Evolutionary conservation across 257 asterid species (phyloP).

Genomic region (Solanum arcanum): DNA sequence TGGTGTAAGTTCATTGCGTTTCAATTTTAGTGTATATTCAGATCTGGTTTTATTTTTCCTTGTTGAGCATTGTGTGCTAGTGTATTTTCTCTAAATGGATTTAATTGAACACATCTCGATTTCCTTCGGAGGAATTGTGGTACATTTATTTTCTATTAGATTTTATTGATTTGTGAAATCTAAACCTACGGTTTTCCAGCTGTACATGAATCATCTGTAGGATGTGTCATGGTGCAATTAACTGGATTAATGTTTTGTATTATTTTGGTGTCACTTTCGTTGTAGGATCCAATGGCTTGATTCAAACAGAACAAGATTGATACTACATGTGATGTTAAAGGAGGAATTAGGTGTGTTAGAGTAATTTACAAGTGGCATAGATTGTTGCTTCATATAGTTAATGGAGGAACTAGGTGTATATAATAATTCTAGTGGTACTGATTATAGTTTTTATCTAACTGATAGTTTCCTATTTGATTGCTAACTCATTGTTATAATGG

Average conservation of each 20-base stretch:
- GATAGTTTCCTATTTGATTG: not conserved
- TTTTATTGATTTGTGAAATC: not conserved
- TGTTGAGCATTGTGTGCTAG: not conserved
- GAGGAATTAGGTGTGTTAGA: not conserved
- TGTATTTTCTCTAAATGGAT: not conserved
- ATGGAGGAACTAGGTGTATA: not conserved
- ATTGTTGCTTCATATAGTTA: not conserved
- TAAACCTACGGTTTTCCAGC: not conserved
- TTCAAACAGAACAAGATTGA: not conserved
- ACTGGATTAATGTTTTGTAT: not conserved
- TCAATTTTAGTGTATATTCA: not conserved
- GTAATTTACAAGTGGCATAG: not conserved
- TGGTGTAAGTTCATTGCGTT: constrained; percentile 61
- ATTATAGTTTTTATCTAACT: not conserved
- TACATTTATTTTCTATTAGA: not conserved
- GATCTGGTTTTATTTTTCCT: not conserved
- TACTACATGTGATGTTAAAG: not conserved
- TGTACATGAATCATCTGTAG: not conserved
- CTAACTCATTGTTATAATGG: not conserved
- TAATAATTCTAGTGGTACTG: not conserved
- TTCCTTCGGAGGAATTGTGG: not conserved
- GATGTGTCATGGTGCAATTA: not conserved
- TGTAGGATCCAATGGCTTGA: not conserved
- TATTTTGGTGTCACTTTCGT: not conserved
- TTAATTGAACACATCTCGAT: not conserved